A percentile compares a stretch with the other conserved stretches of the same genome.
Conservation (phyloP, 257 asterid species). For the Solanum virginianum region DNA sequence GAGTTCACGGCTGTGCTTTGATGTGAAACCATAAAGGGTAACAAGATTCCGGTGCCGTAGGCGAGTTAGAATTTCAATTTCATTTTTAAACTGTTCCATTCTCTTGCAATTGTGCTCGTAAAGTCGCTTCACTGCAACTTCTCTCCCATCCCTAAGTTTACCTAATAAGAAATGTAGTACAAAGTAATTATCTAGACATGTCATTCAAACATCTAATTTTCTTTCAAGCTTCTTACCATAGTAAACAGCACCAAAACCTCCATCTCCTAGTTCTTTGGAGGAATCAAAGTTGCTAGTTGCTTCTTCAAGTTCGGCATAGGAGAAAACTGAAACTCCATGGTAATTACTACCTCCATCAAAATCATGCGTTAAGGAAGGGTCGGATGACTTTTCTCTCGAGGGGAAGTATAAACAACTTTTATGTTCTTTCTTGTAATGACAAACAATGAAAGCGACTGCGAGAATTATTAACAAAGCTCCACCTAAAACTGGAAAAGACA, state of each 20-base stretch:
- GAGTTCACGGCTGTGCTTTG: conserved; percentile 56
- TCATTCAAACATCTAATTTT: background rate
- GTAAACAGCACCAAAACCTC: conserved; percentile 77
- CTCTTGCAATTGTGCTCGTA: conserved; percentile 63
- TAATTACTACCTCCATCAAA: conserved; percentile 25
- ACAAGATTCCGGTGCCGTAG: conserved; percentile 64
- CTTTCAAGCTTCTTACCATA: conserved; percentile 34
- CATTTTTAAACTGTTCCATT: conserved; percentile 65
- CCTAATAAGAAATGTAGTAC: conserved; percentile 22
- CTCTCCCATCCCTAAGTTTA: conserved; percentile 65
- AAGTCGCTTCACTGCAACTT: conserved; percentile 74
- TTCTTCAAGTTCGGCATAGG: conserved; percentile 44
- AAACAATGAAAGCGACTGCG: background rate
- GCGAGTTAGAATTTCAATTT: conserved; percentile 49
- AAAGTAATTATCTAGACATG: background rate
- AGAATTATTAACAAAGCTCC: conserved; percentile 18
- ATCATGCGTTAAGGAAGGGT: conserved; percentile 29
- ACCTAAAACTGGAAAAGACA: conserved; percentile 15
- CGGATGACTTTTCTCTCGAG: conserved; percentile 24
- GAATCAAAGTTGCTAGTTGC: conserved; percentile 51
- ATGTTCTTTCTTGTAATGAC: conserved; percentile 22
- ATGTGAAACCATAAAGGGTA: conserved; percentile 67
- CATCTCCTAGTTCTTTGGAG: conserved; percentile 60
- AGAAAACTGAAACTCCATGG: conserved; percentile 51
- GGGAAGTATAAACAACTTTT: conserved; percentile 2